Conservation (phyloP, 2,329 filamentous ascomycete species). For the Trichoderma sp. region DNA sequence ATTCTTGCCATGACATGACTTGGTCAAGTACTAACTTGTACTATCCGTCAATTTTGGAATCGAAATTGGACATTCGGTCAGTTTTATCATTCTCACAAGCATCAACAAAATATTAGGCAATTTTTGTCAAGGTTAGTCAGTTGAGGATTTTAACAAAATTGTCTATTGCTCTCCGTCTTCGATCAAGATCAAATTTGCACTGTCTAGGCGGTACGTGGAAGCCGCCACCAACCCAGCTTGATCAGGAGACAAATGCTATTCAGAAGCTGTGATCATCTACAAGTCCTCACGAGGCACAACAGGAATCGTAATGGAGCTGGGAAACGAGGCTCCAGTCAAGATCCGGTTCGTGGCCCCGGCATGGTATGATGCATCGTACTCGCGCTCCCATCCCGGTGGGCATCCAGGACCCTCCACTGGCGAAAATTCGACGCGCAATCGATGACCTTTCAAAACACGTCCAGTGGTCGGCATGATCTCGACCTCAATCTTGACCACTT, state of each 20-base stretch:
- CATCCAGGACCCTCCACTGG: background rate
- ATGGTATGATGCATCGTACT: background rate
- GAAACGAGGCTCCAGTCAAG: background rate
- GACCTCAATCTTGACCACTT: background rate
- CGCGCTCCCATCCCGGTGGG: background rate
- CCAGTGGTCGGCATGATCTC: background rate
- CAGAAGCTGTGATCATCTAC: background rate
- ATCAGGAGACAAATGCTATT: background rate
- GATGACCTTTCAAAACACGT: background rate
- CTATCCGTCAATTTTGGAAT: too few species aligned
- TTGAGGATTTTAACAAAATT: too few species aligned
- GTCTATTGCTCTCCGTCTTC: too few species aligned
- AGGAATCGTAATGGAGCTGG: background rate
- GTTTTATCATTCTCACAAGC: too few species aligned
- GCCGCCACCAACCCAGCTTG: background rate
- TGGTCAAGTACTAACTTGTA: too few species aligned
- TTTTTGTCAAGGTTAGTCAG: too few species aligned
- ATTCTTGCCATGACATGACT: too few species aligned
- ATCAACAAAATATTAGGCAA: too few species aligned
- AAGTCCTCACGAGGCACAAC: background rate
- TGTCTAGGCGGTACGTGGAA: too few species aligned
- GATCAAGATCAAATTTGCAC: too few species aligned
- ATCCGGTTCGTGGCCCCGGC: background rate
- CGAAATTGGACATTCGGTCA: too few species aligned
- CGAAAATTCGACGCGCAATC: background rate